These are phyloP conservation scores for Fraxinus velutina DNA, from an alignment of 305 asterid genomes.

Conservation along the genomic window DNA sequence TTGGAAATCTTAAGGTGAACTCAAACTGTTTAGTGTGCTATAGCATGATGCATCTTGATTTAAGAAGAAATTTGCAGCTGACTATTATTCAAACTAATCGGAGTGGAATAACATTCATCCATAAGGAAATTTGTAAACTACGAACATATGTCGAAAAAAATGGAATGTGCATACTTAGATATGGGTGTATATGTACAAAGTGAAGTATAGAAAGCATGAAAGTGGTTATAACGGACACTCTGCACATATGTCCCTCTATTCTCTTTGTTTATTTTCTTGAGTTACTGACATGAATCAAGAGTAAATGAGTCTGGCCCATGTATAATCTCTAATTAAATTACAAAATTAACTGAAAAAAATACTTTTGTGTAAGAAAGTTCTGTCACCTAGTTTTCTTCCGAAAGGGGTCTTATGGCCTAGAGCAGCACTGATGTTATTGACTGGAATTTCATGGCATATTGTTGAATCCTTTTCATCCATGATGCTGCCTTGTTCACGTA, in stretches of 20 bases:
- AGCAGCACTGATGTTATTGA: background rate
- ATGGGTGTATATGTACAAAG: background rate
- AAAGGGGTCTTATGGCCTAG: background rate
- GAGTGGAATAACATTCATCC: background rate
- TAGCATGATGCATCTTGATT: background rate
- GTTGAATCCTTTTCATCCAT: background rate
- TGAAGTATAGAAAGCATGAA: background rate
- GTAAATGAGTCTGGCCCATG: background rate
- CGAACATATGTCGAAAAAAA: background rate
- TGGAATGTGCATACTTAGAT: background rate
- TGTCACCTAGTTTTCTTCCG: background rate
- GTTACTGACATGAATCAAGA: background rate
- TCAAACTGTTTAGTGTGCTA: background rate
- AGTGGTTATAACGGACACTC: background rate
- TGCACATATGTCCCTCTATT: background rate
- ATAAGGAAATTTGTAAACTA: background rate
- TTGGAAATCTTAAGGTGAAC: background rate
- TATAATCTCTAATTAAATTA: background rate
- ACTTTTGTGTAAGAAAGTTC: background rate
- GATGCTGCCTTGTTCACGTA: background rate
- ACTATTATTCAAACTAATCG: background rate
- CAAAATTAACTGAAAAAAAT: background rate
- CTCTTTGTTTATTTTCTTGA: background rate
- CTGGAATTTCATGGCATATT: background rate
- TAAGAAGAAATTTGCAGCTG: slow-evolving; percentile 8